A percentile compares a stretch with the other conserved stretches of the same genome.
Conservation (phyloP, 345 rosid species). For the Salix brachista region DNA sequence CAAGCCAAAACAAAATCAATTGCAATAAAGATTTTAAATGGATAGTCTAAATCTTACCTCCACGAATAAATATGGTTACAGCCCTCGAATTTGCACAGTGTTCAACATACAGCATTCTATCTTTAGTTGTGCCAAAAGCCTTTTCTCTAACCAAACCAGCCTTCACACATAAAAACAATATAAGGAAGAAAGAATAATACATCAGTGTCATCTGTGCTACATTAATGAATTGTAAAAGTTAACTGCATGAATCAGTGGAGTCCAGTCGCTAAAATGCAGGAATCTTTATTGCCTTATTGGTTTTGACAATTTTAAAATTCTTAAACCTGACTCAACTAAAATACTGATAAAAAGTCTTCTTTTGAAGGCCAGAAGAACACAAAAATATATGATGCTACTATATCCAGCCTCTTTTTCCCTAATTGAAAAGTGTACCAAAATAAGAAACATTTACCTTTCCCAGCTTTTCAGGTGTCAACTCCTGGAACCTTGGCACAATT, state of each 20-base stretch:
- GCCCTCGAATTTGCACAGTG: constrained; percentile 82
- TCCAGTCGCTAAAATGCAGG: neutral
- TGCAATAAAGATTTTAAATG: neutral
- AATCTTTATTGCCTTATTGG: neutral
- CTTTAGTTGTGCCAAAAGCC: constrained; percentile 79
- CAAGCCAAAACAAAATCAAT: neutral
- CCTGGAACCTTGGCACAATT: constrained; percentile 97
- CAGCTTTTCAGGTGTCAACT: constrained; percentile 85
- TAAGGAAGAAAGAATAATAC: neutral
- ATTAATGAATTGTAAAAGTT: neutral
- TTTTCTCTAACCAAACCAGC: constrained; percentile 83
- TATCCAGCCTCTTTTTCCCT: neutral
- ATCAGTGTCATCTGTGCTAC: neutral
- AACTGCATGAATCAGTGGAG: neutral
- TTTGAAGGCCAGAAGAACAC: neutral
- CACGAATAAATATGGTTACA: constrained; percentile 84
- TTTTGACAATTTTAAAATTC: neutral
- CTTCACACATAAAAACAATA: constrained; percentile 26
- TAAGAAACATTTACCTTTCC: constrained; percentile 56
- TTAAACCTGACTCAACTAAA: neutral
- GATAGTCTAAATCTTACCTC: constrained; percentile 48
- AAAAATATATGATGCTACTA: neutral
- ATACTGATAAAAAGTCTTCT: neutral
- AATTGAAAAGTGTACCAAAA: neutral
- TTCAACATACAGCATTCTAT: constrained; percentile 72